These are phyloP conservation scores for Sophora flavescens DNA, from an alignment of 306 rosid genomes.

Conservation along the genomic window DNA sequence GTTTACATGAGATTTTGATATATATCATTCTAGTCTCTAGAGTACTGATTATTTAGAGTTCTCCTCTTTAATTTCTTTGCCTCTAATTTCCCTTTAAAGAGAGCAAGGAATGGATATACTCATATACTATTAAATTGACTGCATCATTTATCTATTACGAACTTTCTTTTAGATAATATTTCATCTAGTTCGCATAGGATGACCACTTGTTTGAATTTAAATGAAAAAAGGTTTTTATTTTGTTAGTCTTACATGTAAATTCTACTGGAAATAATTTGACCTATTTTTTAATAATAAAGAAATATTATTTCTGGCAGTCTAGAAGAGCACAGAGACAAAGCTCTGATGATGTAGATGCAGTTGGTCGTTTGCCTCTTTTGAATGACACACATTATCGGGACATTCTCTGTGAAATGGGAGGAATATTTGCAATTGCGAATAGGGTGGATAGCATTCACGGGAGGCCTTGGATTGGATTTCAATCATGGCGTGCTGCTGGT, in stretches of 20 bases:
- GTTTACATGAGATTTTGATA: constrained; percentile 35
- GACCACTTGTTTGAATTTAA: constrained; percentile 36
- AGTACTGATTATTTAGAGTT: constrained; percentile 12
- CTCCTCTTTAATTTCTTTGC: constrained; percentile 38
- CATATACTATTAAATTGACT: constrained; percentile 15
- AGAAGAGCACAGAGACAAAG: constrained; percentile 73
- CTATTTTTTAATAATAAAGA: constrained; percentile 16
- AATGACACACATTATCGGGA: constrained; percentile 73
- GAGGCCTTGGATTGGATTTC: constrained; percentile 99
- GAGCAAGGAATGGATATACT: constrained; percentile 22
- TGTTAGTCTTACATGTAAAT: constrained; percentile 25
- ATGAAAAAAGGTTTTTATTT: constrained; percentile 25
- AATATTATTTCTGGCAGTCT: constrained; percentile 69
- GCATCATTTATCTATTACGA: background rate
- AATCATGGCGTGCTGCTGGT: constrained; percentile 99
- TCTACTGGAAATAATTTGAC: constrained; percentile 29
- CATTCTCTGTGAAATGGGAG: constrained; percentile 92
- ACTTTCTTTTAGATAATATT: constrained; percentile 29
- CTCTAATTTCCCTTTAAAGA: constrained; percentile 18
- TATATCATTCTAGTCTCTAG: constrained; percentile 32
- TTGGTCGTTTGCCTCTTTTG: constrained; percentile 77
- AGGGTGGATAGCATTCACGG: constrained; percentile 81
- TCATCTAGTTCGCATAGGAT: constrained; percentile 38
- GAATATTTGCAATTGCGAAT: constrained; percentile 94
- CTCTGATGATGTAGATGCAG: constrained; percentile 95